Percentiles rank a stretch among this genome's conserved stretches.
These are phyloP conservation scores for Sordariomycetes sp. DNA, from an alignment of 2,329 filamentous ascomycete species.

Conservation along the genomic window DNA sequence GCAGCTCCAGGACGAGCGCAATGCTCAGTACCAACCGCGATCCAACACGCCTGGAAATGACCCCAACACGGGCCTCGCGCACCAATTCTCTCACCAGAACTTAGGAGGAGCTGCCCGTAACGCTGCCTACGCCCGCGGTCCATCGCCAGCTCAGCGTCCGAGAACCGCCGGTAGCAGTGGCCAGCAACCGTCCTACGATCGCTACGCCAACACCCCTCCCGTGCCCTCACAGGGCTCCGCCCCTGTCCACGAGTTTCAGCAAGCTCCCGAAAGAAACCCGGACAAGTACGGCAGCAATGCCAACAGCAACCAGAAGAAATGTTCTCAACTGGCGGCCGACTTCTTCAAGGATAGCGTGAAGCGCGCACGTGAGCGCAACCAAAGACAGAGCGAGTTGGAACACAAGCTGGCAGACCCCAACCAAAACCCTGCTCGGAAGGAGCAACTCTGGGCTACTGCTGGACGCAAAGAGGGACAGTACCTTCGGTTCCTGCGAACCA, in stretches of 20 bases:
- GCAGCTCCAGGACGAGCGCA: slow-evolving; percentile 14
- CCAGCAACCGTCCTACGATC: slow-evolving; percentile 53
- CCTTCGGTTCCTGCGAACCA: slow-evolving; percentile 85
- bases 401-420: slow-evolving; percentile 71
- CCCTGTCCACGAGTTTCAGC: slow-evolving; percentile 64
- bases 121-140: slow-evolving; percentile 59
- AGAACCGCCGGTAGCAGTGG: slow-evolving; percentile 68
- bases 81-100: slow-evolving; percentile 97
- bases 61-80: slow-evolving; percentile 80
- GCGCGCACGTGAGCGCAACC: slow-evolving; percentile 87
- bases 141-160: slow-evolving; percentile 66
- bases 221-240: slow-evolving; percentile 50
- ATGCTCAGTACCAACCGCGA: slow-evolving; percentile 34
- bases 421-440: slow-evolving; percentile 66
- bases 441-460: slow-evolving; percentile 75
- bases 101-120: slow-evolving; percentile 64
- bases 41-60: slow-evolving; percentile 61
- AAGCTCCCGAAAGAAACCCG: slow-evolving; percentile 76
- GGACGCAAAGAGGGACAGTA: slow-evolving; percentile 88
- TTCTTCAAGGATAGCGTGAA: slow-evolving; percentile 99
- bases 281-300: slow-evolving; percentile 61
- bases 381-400: slow-evolving; percentile 88
- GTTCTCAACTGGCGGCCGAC: slow-evolving; percentile 64
- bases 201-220: slow-evolving; percentile 57
- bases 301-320: slow-evolving; percentile 64